Percentiles rank a stretch among this genome's conserved stretches.
phyloP scores from a whole-genome alignment of 1,284 basidiomycete genomes.

The Stygiomarasmius scandens region DNA sequence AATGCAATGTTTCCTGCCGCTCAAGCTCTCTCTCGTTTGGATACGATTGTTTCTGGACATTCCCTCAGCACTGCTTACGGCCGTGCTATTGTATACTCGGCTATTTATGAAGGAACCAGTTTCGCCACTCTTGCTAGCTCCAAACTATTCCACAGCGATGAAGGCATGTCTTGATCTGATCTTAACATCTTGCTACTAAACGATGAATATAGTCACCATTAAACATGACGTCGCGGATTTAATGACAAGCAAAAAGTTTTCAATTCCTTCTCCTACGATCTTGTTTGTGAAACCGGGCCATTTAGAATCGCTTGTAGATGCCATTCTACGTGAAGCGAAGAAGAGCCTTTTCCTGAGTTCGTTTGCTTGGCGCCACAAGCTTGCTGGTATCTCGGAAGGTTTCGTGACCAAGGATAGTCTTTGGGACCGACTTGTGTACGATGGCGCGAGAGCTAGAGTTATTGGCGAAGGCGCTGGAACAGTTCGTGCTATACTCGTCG shows the following conservation, averaged over 20 bases:
- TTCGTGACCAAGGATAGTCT: slow-evolving; percentile 74
- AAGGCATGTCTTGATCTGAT: slow-evolving; percentile 35
- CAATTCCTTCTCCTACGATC: slow-evolving; percentile 70
- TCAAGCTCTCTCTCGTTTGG: slow-evolving; percentile 61
- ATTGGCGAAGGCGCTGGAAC: slow-evolving; percentile 62
- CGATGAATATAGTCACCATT: slow-evolving; percentile 20
- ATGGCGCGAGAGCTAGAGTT: slow-evolving; percentile 59
- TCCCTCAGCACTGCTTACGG: slow-evolving; percentile 72
- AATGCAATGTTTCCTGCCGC: slow-evolving; percentile 68
- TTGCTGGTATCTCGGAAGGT: slow-evolving; percentile 64
- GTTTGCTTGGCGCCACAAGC: slow-evolving; percentile 75
- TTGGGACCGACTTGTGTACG: slow-evolving; percentile 78
- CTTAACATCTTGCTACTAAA: neutral
- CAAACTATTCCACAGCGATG: slow-evolving; percentile 48
- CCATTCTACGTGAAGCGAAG: slow-evolving; percentile 56
- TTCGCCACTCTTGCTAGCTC: slow-evolving; percentile 68
- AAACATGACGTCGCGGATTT: slow-evolving; percentile 46
- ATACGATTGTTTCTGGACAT: slow-evolving; percentile 75
- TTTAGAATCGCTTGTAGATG: slow-evolving; percentile 49
- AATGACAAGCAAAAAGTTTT: slow-evolving; percentile 47
- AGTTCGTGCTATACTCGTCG: slow-evolving; percentile 62
- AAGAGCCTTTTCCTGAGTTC: slow-evolving; percentile 53
- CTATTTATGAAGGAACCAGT: slow-evolving; percentile 70
- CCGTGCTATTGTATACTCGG: slow-evolving; percentile 72
- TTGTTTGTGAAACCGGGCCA: slow-evolving; percentile 65